phyloP scores from a whole-genome alignment of 805 yeast genomes.

The Scheffersomyces stipitis region DNA sequence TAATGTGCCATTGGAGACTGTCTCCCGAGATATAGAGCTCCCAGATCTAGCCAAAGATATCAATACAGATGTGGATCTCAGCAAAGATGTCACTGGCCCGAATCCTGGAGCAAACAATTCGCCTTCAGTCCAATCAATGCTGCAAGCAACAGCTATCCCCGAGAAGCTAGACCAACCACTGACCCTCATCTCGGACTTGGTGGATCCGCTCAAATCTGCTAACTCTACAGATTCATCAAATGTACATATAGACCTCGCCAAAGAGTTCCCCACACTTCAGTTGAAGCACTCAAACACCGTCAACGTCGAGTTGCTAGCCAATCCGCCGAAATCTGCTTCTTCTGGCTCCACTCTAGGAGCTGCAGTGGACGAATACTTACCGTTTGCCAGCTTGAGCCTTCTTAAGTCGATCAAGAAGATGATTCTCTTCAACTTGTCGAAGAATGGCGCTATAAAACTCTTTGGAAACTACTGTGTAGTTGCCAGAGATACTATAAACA shows the following conservation, averaged over 20 bases:
- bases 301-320: conserved; percentile 25
- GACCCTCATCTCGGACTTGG: neutral
- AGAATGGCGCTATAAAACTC: conserved; percentile 20
- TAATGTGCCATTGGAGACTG: too few species aligned
- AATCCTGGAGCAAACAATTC: neutral
- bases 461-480: conserved; percentile 41
- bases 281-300: conserved; percentile 22
- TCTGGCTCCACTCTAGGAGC: conserved; percentile 9
- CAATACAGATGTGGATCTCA: neutral
- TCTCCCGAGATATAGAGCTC: too few species aligned
- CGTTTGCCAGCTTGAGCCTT: conserved; percentile 36
- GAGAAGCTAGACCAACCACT: too few species aligned
- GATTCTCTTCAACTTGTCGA: conserved; percentile 32
- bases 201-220: neutral
- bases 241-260: conserved; percentile 12
- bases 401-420: conserved; percentile 41
- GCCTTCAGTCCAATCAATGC: too few species aligned
- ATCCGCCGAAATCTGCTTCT: conserved; percentile 24
- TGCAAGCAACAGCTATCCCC: too few species aligned
- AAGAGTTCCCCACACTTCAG: conserved; percentile 24
- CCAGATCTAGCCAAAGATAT: too few species aligned
- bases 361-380: conserved; percentile 24
- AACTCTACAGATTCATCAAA: conserved; percentile 1
- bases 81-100: neutral
- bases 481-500: conserved; percentile 6